phyloP scores from a whole-genome alignment of 169 alveolate genomes.

The Plasmodium fragile region DNA sequence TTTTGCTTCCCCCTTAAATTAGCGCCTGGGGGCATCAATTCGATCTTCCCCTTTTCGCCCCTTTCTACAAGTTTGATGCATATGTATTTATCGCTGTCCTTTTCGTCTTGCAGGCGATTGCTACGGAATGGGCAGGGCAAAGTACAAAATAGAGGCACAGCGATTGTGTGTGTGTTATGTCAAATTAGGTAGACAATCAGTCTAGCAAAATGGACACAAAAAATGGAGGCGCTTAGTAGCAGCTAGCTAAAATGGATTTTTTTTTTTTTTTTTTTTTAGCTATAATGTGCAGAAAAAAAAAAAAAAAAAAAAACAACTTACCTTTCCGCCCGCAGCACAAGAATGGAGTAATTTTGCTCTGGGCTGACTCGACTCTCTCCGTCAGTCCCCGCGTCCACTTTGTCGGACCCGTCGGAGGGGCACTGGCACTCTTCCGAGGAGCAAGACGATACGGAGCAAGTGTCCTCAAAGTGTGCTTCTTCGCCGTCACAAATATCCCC shows the following conservation, averaged over 20 bases:
- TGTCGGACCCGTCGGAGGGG: constrained; percentile 15
- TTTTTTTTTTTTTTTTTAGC: not conserved
- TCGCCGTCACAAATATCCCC: not conserved
- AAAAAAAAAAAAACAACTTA: constrained; percentile 11
- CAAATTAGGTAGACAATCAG: not conserved
- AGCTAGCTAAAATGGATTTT: not conserved
- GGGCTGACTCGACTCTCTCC: not conserved
- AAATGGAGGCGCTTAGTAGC: not conserved
- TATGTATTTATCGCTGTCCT: constrained; percentile 41
- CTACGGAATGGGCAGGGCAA: not conserved
- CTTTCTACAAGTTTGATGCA: constrained; percentile 46
- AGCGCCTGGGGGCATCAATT: not conserved
- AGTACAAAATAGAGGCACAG: not conserved
- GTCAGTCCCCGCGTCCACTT: not conserved
- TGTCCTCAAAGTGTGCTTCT: not conserved
- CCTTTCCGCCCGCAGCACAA: constrained; percentile 23
- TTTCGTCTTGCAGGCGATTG: constrained; percentile 1
- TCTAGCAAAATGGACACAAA: not conserved
- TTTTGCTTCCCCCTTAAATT: constrained; percentile 8
- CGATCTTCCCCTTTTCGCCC: not conserved
- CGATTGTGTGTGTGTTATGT: not conserved
- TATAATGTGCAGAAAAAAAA: not conserved
- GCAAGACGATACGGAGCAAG: constrained; percentile 8
- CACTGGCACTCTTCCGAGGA: not conserved
- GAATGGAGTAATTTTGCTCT: constrained; percentile 24